These are phyloP conservation scores for Umbelopsis isabellina DNA, from an alignment of 192 early-diverging fungal species.

Conservation along the genomic window DNA sequence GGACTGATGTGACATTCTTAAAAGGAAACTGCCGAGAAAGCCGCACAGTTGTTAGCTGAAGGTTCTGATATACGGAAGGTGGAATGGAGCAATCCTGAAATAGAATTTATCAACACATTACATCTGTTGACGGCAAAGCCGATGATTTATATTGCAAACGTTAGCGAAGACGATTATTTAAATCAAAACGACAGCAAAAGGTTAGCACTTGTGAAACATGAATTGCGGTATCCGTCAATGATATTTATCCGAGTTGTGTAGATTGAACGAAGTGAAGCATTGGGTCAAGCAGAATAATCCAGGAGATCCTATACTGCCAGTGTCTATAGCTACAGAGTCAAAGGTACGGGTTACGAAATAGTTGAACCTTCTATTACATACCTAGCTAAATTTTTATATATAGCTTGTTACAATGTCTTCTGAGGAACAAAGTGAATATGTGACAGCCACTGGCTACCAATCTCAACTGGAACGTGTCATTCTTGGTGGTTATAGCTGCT, in stretches of 20 bases:
- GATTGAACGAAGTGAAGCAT: constrained; percentile 82
- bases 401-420: constrained; percentile 37
- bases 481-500: constrained; percentile 84
- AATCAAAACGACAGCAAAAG: constrained; percentile 94
- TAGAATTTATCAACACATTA: constrained; percentile 85
- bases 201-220: constrained; percentile 19
- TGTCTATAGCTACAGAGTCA: constrained; percentile 84
- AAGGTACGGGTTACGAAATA: constrained; percentile 41
- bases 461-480: constrained; percentile 92
- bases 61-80: constrained; percentile 87
- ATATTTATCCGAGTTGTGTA: constrained; percentile 10
- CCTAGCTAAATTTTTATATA: constrained; percentile 32
- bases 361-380: neutral
- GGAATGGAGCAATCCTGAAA: constrained; percentile 89
- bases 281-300: constrained; percentile 94
- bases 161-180: constrained; percentile 86
- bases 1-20: neutral
- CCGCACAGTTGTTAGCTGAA: constrained; percentile 59
- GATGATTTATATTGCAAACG: constrained; percentile 92
- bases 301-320: constrained; percentile 90
- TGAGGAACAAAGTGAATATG: constrained; percentile 61
- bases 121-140: constrained; percentile 94
- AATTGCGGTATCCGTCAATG: neutral
- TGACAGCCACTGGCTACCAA: constrained; percentile 65
- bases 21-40: constrained; percentile 35